Evolutionary conservation across 129 eudicot genomes (phyloP), one percentile per base, ranked within the genome.

Genomic region (Lactuca saligna): DNA sequence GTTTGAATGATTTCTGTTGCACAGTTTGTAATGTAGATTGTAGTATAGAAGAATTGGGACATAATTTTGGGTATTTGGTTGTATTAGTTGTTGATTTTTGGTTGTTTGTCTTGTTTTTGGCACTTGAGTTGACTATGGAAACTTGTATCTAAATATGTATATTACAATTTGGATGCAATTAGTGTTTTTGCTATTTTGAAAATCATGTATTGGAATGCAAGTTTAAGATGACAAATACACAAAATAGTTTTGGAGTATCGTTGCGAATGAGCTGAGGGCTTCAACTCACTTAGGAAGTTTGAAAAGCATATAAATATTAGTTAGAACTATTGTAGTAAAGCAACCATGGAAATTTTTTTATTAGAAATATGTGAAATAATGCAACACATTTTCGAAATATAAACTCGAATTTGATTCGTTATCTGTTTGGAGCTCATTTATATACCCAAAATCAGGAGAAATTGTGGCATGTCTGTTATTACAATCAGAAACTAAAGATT

Each of bases 21-120:
- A 76, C n/a, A 69, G 59, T 60, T 56, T 33, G 29, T 25, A 48
- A 38, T 58, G 75, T 59, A 53, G 60, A 66, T 44, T 63, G 64
- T 76, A 15, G 50, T 41, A 49, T 41, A 37, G 11, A 16, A 37
- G 11, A 16, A 39, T 16, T 68, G 34, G 20, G 20, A 20, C 20
- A 20, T 20, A 20, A 20, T 20, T 20, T 17, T 15, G 70, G 35
- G 46, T 69, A 46, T 46, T 46, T 46, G n/a, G 71, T 9, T 31
- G 48, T 14, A 57, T 50, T 25, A 53, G 8, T 61, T 56, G 29
- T 61, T 17, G 1, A n/a, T 25, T 25, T 15, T 73, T 29, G 32
- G 8, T 13, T 46, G 51, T 46, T 46, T 46, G 15, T 11, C 15
- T 46, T 46, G 51, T 46, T 46, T 46, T 46, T 46, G 51, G 51